Evolutionary conservation across 2,329 filamentous ascomycete species (phyloP).

Genomic region (Colletotrichum endophyticum): DNA sequence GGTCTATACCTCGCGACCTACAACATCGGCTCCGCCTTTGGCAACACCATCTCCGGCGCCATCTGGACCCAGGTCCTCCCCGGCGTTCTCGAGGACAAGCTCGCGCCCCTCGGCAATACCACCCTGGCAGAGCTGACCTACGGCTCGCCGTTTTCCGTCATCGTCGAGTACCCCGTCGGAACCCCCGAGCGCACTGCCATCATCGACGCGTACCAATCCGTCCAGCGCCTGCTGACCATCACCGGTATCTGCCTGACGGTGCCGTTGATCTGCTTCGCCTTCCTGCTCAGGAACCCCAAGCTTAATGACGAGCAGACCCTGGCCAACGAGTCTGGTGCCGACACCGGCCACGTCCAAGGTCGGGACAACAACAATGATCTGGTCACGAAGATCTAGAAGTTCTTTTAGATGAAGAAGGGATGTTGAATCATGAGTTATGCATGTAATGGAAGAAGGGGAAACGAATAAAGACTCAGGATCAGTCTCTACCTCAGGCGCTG

Average conservation of each 20-base stretch:
- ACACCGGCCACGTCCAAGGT: neutral
- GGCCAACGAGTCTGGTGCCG: conserved; percentile 29
- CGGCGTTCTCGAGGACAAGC: conserved; percentile 37
- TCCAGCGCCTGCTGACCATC: conserved; percentile 52
- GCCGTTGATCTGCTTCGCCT: conserved; percentile 50
- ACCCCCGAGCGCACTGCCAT: conserved; percentile 47
- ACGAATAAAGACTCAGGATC: neutral
- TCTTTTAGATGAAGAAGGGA: neutral
- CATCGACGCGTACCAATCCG: conserved; percentile 49
- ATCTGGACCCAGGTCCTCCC: conserved; percentile 67
- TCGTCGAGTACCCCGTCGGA: conserved; percentile 41
- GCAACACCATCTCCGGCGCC: conserved; percentile 64
- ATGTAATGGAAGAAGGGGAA: neutral
- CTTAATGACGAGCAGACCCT: conserved; percentile 50
- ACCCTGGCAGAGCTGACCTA: conserved; percentile 42
- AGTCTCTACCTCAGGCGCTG: neutral
- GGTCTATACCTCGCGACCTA: conserved; percentile 68
- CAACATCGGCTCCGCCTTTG: conserved; percentile 65
- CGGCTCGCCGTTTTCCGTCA: conserved; percentile 36
- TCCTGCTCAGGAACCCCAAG: conserved; percentile 48
- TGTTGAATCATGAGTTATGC: neutral
- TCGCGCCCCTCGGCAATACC: conserved; percentile 35
- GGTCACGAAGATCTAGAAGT: neutral
- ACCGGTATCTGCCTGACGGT: conserved; percentile 54
- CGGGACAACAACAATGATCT: neutral